These are phyloP conservation scores for Colletotrichum incanum DNA, from an alignment of 2,329 filamentous ascomycete genomes.

Conservation along the genomic window DNA sequence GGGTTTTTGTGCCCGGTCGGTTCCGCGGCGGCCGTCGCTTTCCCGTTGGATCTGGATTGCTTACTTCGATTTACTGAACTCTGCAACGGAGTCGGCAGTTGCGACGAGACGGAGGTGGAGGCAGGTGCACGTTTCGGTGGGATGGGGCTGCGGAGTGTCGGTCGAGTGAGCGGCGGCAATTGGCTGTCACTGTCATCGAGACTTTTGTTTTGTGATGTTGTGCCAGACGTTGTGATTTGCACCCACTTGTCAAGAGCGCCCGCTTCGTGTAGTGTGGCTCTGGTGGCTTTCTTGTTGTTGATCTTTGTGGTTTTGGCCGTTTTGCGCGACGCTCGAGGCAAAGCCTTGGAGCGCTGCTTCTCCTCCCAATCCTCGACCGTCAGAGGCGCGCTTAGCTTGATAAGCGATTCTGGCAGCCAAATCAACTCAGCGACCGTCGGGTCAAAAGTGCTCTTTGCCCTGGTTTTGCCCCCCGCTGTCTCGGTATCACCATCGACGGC, in stretches of 20 bases:
- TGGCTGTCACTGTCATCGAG: neutral
- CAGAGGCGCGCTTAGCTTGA: conserved; percentile 45
- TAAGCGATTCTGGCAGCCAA: conserved; percentile 56
- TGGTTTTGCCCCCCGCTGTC: conserved; percentile 21
- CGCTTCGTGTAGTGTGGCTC: conserved; percentile 46
- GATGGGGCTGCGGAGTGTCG: neutral
- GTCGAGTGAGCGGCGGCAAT: neutral
- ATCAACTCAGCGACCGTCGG: conserved; percentile 72
- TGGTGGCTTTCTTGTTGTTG: conserved; percentile 41
- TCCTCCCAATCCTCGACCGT: conserved; percentile 46
- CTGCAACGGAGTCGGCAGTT: conserved; percentile 8
- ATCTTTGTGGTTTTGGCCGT: conserved; percentile 43
- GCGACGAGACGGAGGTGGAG: conserved; percentile 4
- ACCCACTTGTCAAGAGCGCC: conserved; percentile 60
- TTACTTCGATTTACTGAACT: conserved; percentile 50
- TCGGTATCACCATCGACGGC: conserved; percentile 51
- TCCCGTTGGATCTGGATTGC: conserved; percentile 48
- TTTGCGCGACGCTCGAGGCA: conserved; percentile 43
- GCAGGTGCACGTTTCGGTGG: neutral
- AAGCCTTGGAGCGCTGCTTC: conserved; percentile 49
- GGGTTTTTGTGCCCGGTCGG: conserved; percentile 49
- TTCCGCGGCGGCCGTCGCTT: conserved; percentile 45
- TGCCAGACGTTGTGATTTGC: conserved; percentile 46
- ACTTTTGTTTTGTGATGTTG: neutral
- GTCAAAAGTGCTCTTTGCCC: conserved; percentile 68